Evolutionary conservation across 2,329 filamentous ascomycete species (phyloP).

Genomic region (Stachybotrys chartarum): DNA sequence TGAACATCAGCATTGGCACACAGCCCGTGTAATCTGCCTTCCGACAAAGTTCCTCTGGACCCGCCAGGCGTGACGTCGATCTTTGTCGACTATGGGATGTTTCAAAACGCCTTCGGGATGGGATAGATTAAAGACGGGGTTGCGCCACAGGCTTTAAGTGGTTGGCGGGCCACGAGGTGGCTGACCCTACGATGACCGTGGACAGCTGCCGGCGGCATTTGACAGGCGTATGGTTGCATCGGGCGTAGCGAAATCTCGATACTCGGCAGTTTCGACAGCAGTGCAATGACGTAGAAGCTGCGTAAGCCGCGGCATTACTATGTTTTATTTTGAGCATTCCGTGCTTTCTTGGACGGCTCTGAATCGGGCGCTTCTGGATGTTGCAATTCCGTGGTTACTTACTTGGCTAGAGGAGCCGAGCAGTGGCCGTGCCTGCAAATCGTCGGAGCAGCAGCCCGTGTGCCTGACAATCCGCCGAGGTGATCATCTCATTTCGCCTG

Average conservation of each 20-base stretch:
- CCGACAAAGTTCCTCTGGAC: too few species aligned
- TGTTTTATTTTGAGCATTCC: not conserved
- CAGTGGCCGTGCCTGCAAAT: too few species aligned
- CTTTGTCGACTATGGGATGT: not conserved
- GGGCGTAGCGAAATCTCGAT: not conserved
- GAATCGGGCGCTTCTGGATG: not conserved
- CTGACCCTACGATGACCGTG: not conserved
- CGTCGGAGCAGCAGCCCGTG: not conserved
- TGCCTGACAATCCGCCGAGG: not conserved
- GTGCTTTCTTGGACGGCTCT: not conserved
- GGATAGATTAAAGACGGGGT: not conserved
- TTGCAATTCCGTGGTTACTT: not conserved
- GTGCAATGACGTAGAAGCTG: not conserved
- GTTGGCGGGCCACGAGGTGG: not conserved
- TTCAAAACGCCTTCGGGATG: not conserved
- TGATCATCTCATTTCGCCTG: too few species aligned
- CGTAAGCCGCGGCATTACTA: not conserved
- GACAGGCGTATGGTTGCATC: not conserved
- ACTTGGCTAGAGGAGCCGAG: not conserved
- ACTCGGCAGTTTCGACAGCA: not conserved
- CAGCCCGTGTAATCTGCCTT: too few species aligned
- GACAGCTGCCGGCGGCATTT: not conserved
- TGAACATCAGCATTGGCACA: too few species aligned
- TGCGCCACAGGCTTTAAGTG: not conserved
- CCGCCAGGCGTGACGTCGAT: not conserved